These are phyloP conservation scores for Phytophthora meadii DNA, from an alignment of 352 stramenopile genomes.

Conservation along the genomic window DNA sequence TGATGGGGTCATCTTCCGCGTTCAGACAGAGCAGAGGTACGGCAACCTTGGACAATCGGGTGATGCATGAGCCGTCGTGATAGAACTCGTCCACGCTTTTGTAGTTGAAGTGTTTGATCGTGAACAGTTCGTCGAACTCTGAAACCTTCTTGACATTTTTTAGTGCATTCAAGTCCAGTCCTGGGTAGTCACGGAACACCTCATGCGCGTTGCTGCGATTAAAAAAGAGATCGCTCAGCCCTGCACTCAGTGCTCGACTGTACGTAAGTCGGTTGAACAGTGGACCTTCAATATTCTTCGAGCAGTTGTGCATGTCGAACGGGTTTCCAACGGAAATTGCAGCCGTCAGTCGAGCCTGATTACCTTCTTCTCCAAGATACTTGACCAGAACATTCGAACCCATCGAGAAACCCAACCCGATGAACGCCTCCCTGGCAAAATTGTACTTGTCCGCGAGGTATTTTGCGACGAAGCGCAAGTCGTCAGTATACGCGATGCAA, in stretches of 20 bases:
- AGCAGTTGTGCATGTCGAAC: conserved; percentile 65
- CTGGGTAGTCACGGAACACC: conserved; percentile 53
- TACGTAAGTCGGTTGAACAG: conserved; percentile 69
- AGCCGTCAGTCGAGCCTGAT: conserved; percentile 42
- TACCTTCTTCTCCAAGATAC: conserved; percentile 68
- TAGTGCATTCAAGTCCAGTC: conserved; percentile 53
- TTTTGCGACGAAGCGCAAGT: conserved; percentile 57
- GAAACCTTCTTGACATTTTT: conserved; percentile 43
- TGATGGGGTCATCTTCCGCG: conserved; percentile 65
- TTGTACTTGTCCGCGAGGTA: conserved; percentile 48
- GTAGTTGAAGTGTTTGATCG: conserved; percentile 64
- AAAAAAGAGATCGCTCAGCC: conserved; percentile 68
- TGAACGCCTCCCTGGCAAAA: conserved; percentile 46
- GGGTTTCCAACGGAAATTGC: conserved; percentile 75
- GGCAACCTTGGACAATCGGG: conserved; percentile 39
- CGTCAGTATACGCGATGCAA: conserved; percentile 71
- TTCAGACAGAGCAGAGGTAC: conserved; percentile 61
- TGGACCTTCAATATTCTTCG: conserved; percentile 47
- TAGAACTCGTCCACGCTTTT: conserved; percentile 53
- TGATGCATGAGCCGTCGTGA: conserved; percentile 48
- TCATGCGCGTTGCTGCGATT: conserved; percentile 69
- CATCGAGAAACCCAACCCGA: conserved; percentile 76
- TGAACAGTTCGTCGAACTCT: conserved; percentile 74
- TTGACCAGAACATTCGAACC: conserved; percentile 80
- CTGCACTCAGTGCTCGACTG: conserved; percentile 53